Evolutionary conservation across 2,329 filamentous ascomycete species (phyloP), one percentile per base, ranked within the genome.

Genomic region (Blumeria hordei): DNA sequence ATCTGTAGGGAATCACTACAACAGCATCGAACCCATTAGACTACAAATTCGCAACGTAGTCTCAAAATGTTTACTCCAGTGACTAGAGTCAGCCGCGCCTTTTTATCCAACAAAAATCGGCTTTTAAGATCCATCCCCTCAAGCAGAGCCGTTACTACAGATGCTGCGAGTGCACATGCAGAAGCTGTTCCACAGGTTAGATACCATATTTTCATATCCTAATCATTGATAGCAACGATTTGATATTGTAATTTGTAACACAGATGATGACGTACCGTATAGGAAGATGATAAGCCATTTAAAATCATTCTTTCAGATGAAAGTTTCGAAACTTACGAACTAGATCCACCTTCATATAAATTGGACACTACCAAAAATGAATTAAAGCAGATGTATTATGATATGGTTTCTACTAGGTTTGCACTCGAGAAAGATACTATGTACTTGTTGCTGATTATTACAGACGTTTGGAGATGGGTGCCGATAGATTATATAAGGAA

Each of bases 381-480:
- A 74, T 75, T 98, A 69, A 96, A 94, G 81, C 77, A 93, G 76
- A 96, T 96, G 82, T 98, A 98, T 79, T 83, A 83, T 70, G 87
- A 96, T 70, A 96, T 98, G 92, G 90, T 96, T 55, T 75, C 80
- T 62, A 81, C 88, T 67, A 81, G 90, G 88, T 94, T 85, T 69
- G 81, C 60, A 56, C 28, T 57, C 37, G 32, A 10, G 10, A 14
- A 45, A 34, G 14, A 28, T 34, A 34, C 21, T 43, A 14, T 10
- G 21, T 7, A 8, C n/a, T 53, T n/a, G n/a, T 55, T 52, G 14
- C 57, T 59, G 18, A 59, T 57, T 55, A 37, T 12, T 49, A 41
- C 64, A 94, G 88, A 73, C 92, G 94, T 70, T 94, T 98, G 92
- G 92, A 98, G 74, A 94, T 98, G 90, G 88, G 90, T 62, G 88